Conservation (phyloP, 1,139 yeast genomes). For the Candida tetrigidarum region DNA sequence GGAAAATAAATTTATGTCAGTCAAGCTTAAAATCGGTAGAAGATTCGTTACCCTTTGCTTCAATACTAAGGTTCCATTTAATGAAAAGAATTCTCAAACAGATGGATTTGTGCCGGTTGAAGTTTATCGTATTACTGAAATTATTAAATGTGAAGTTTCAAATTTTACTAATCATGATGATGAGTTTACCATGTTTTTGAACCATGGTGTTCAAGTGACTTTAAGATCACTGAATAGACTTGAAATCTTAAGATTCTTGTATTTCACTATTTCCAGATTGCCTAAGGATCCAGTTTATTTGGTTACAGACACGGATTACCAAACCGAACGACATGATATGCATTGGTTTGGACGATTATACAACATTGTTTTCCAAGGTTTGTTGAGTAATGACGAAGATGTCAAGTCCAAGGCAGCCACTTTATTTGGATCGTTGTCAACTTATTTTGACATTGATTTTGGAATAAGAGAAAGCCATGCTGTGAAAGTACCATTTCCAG, state of each 20-base stretch:
- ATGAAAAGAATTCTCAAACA: constrained; percentile 27
- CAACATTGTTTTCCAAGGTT: constrained; percentile 69
- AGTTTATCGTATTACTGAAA: constrained; percentile 52
- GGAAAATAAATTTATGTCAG: constrained; percentile 42
- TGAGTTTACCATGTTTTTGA: constrained; percentile 60
- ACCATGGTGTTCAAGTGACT: constrained; percentile 48
- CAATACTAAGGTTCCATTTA: constrained; percentile 30
- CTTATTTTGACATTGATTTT: constrained; percentile 62
- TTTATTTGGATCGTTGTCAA: constrained; percentile 65
- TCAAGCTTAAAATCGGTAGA: constrained; percentile 70
- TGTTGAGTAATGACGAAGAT: constrained; percentile 60
- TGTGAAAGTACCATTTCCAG: constrained; percentile 72
- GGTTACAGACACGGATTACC: constrained; percentile 26
- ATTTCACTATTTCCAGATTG: constrained; percentile 63
- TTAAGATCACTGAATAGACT: constrained; percentile 62
- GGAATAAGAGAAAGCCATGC: constrained; percentile 63
- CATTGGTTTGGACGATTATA: constrained; percentile 63
- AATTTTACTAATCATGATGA: constrained; percentile 45
- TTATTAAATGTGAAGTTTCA: constrained; percentile 57
- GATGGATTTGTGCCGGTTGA: constrained; percentile 53
- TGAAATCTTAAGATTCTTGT: constrained; percentile 70
- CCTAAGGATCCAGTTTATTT: constrained; percentile 28
- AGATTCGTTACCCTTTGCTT: constrained; percentile 64
- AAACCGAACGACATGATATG: constrained; percentile 24
- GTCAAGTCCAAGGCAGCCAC: constrained; percentile 69